These are phyloP conservation scores for Canavalia ensiformis DNA, from an alignment of 306 rosid species.

Conservation along the genomic window DNA sequence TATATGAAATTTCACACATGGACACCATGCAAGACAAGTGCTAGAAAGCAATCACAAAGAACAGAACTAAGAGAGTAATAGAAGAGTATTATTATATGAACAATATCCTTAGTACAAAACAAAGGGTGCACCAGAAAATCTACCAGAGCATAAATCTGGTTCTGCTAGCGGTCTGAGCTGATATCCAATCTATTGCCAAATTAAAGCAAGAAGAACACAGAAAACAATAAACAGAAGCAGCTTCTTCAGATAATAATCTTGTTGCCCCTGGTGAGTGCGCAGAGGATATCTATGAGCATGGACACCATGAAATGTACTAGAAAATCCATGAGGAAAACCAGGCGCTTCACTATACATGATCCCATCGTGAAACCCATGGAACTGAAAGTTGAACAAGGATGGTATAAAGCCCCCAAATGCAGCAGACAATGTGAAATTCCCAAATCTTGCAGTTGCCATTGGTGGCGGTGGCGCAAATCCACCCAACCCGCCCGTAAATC, in stretches of 20 bases:
- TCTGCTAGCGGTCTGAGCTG: constrained; percentile 33
- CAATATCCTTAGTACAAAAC: constrained; percentile 45
- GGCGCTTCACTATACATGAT: constrained; percentile 63
- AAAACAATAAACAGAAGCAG: constrained; percentile 65
- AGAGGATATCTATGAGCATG: constrained; percentile 63
- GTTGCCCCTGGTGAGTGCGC: constrained; percentile 69
- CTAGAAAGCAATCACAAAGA: constrained; percentile 21
- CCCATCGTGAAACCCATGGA: constrained; percentile 76
- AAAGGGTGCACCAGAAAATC: constrained; percentile 45
- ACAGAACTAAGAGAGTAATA: constrained; percentile 25
- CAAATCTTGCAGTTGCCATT: constrained; percentile 73
- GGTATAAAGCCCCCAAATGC: constrained; percentile 87
- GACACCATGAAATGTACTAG: constrained; percentile 71
- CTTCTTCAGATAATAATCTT: constrained; percentile 72
- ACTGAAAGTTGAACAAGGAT: constrained; percentile 71
- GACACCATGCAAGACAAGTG: constrained; percentile 38
- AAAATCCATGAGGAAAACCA: constrained; percentile 70
- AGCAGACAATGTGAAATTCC: constrained; percentile 80
- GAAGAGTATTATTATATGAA: constrained; percentile 48
- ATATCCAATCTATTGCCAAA: constrained; percentile 67
- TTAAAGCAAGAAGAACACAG: constrained; percentile 70
- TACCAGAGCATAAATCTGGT: constrained; percentile 41
- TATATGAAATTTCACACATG: constrained; percentile 31
- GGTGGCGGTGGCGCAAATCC: constrained; percentile 85
- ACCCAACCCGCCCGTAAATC: constrained; percentile 81